These are phyloP conservation scores for Phoenix dactylifera DNA, from an alignment of 176 grass and related monocot genomes.

Conservation along the genomic window DNA sequence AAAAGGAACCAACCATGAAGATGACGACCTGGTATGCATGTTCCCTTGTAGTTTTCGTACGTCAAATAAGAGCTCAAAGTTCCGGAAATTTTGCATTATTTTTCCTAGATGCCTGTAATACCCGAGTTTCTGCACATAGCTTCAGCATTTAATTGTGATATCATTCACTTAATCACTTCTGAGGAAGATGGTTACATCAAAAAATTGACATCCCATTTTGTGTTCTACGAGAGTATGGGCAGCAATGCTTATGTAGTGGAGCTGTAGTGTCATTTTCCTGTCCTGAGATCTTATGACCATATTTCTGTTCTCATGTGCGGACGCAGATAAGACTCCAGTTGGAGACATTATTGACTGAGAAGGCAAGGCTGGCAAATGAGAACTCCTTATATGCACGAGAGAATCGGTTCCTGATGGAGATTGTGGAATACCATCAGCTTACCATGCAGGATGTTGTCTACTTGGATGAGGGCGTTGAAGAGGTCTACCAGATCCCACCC, in stretches of 20 bases:
- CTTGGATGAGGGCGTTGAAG: slow-evolving; percentile 26
- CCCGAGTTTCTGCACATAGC: too few relatives aligned
- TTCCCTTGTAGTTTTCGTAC: neutral
- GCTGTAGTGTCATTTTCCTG: neutral
- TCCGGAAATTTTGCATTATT: neutral
- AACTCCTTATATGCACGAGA: slow-evolving; percentile 48
- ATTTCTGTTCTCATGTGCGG: neutral
- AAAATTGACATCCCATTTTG: too few relatives aligned
- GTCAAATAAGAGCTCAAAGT: neutral
- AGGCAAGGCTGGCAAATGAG: slow-evolving; percentile 52
- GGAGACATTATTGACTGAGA: slow-evolving; percentile 51
- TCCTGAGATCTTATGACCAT: neutral
- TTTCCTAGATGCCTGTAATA: neutral
- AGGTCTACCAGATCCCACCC: slow-evolving; percentile 15
- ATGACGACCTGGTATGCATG: slow-evolving; percentile 16
- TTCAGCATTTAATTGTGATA: too few relatives aligned
- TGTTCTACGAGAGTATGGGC: too few relatives aligned
- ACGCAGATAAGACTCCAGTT: slow-evolving; percentile 51
- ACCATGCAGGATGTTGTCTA: slow-evolving; percentile 21
- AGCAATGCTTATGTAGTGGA: neutral
- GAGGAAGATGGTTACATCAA: too few relatives aligned
- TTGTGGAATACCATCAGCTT: slow-evolving; percentile 59
- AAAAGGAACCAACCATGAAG: slow-evolving; percentile 7
- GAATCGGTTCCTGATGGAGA: slow-evolving; percentile 52
- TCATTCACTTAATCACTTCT: too few relatives aligned